These are phyloP conservation scores for Porcisia deanei DNA, from an alignment of 208 protist species.

Conservation along the genomic window DNA sequence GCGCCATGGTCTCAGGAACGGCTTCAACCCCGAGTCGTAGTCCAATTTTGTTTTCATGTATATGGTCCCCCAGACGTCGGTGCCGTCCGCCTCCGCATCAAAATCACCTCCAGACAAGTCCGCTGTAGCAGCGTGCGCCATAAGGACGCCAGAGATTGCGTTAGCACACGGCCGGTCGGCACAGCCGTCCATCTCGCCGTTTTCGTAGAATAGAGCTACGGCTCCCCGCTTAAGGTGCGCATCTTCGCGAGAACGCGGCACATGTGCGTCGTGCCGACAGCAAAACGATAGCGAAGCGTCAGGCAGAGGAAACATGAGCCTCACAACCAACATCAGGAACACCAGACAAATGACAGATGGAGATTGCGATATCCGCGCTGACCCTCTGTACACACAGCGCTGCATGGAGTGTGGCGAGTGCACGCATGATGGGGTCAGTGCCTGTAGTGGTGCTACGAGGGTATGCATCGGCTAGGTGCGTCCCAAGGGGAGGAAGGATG, in stretches of 20 bases:
- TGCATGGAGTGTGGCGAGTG: neutral
- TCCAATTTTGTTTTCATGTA: neutral
- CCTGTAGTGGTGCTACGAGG: neutral
- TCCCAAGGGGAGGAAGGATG: neutral
- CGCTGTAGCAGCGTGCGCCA: slow-evolving; percentile 2
- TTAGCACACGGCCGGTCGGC: too few species aligned
- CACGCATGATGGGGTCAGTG: neutral
- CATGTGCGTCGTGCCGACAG: neutral
- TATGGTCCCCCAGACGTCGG: neutral
- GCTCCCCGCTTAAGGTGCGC: neutral
- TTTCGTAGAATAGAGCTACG: neutral
- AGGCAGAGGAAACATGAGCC: neutral
- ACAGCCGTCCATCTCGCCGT: neutral
- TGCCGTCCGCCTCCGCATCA: neutral
- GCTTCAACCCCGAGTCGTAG: slow-evolving; percentile 25
- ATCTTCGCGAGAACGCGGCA: neutral
- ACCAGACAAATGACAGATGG: neutral
- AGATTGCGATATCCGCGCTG: neutral
- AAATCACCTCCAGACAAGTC: neutral
- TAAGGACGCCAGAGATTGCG: slow-evolving; percentile 5
- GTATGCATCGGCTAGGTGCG: neutral
- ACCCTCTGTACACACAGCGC: neutral
- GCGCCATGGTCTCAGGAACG: slow-evolving; percentile 24
- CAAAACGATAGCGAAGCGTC: neutral
- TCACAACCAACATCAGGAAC: neutral